Conservation (phyloP, 108 stramenopile genomes). For the Schizochytrium sp. region DNA sequence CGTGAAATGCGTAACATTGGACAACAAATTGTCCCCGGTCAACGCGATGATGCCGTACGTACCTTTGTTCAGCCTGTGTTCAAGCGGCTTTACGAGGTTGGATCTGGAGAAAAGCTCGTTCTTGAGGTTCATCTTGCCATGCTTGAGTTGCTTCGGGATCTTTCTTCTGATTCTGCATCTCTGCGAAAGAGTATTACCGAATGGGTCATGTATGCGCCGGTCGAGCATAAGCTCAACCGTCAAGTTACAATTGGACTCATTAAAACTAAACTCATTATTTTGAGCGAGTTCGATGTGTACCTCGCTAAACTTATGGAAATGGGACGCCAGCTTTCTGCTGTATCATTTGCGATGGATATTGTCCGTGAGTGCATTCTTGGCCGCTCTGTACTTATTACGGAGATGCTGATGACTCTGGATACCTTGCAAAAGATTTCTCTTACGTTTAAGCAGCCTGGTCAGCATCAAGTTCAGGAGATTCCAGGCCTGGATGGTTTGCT, state of each 20-base stretch:
- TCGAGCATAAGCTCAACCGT: slow-evolving; percentile 89
- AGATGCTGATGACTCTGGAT: slow-evolving; percentile 86
- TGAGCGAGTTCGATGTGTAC: slow-evolving; percentile 85
- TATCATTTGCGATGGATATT: slow-evolving; percentile 89
- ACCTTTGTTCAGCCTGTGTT: slow-evolving; percentile 93
- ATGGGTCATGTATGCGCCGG: slow-evolving; percentile 91
- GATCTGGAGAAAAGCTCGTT: slow-evolving; percentile 83
- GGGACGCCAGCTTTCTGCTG: slow-evolving; percentile 86
- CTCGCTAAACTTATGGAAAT: slow-evolving; percentile 86
- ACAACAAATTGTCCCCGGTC: slow-evolving; percentile 69
- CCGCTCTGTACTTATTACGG: slow-evolving; percentile 81
- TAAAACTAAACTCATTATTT: slow-evolving; percentile 82
- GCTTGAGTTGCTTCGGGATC: slow-evolving; percentile 83
- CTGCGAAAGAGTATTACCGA: slow-evolving; percentile 87
- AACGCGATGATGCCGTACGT: slow-evolving; percentile 87
- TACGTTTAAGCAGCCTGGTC: slow-evolving; percentile 77
- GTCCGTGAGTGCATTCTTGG: slow-evolving; percentile 79
- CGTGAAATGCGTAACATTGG: slow-evolving; percentile 84
- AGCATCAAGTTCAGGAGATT: neutral
- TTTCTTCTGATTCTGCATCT: slow-evolving; percentile 81
- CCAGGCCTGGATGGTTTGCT: slow-evolving; percentile 30
- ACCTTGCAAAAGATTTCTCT: slow-evolving; percentile 84
- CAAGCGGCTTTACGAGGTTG: slow-evolving; percentile 94
- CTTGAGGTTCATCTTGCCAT: slow-evolving; percentile 88
- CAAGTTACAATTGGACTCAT: slow-evolving; percentile 88